These are phyloP conservation scores for Centrapalus pauciflorus DNA, from an alignment of 129 eudicot species.

Conservation along the genomic window DNA sequence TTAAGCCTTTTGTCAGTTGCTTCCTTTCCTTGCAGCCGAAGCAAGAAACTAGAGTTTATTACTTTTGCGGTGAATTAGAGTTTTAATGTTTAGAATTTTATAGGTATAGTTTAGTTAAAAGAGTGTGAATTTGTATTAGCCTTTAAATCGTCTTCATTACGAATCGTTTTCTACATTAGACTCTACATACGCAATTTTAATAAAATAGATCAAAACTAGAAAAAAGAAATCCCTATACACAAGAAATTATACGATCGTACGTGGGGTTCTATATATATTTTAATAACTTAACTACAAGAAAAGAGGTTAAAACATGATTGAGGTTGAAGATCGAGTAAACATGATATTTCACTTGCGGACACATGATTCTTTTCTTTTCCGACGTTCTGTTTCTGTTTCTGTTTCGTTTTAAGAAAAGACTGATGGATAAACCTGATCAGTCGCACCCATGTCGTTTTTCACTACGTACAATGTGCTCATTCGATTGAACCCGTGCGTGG, in stretches of 20 bases:
- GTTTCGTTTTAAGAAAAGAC: slow-evolving; percentile 14
- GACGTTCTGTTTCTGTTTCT: slow-evolving; percentile 6
- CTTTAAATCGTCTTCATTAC: slow-evolving; percentile 14
- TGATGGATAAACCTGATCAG: slow-evolving; percentile 7
- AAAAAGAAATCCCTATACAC: too few species aligned
- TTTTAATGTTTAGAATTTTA: slow-evolving; percentile 1
- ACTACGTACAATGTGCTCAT: not conserved
- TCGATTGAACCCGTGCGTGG: not conserved
- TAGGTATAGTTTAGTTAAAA: slow-evolving; percentile 9
- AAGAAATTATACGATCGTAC: too few species aligned
- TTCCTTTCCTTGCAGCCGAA: not conserved
- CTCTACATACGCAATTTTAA: slow-evolving; percentile 20
- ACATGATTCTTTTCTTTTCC: slow-evolving; percentile 21
- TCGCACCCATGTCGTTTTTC: not conserved
- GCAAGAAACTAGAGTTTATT: slow-evolving; percentile 9
- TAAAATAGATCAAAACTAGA: too few species aligned
- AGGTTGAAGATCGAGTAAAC: slow-evolving; percentile 19
- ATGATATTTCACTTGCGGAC: slow-evolving; percentile 27
- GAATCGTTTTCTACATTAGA: slow-evolving; percentile 8
- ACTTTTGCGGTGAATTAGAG: slow-evolving; percentile 2
- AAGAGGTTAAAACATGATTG: slow-evolving; percentile 14
- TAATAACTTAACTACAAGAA: slow-evolving; percentile 21
- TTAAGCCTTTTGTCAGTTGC: slow-evolving; percentile 6
- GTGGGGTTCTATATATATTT: too few species aligned
- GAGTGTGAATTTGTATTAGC: slow-evolving; percentile 20